A percentile compares a stretch with the other conserved stretches of the same genome.
Conservation (phyloP, 345 rosid genomes). For the Zanthoxylum bungeanum region DNA sequence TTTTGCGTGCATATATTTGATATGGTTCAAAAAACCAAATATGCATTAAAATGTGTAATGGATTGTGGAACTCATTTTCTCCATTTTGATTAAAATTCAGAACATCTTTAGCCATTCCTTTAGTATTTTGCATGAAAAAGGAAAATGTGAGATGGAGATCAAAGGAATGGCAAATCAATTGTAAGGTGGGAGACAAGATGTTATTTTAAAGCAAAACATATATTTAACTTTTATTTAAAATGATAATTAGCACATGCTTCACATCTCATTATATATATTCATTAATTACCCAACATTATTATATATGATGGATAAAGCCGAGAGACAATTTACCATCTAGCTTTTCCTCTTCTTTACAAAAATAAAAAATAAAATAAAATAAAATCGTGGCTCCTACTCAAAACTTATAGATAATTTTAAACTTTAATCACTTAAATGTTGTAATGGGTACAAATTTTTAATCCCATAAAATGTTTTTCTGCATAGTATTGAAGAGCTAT, state of each 20-base stretch:
- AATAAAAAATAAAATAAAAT: background rate
- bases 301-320: background rate
- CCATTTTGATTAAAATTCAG: background rate
- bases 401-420: background rate
- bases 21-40: background rate
- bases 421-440: background rate
- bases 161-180: background rate
- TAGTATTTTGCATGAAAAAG: background rate
- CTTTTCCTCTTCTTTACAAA: background rate
- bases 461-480: background rate
- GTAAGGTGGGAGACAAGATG: background rate
- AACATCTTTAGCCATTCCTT: background rate
- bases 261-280: background rate
- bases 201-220: background rate
- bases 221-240: slow-evolving; percentile 1
- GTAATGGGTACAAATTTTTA: background rate
- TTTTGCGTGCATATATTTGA: no score
- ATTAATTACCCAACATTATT: background rate
- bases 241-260: slow-evolving; percentile 8
- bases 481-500: background rate
- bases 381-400: background rate
- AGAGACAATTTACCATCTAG: background rate
- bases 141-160: background rate
- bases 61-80: background rate
- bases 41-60: background rate